These are phyloP conservation scores for Peronosclerospora sorghi DNA, from an alignment of 352 stramenopile species.

Conservation along the genomic window DNA sequence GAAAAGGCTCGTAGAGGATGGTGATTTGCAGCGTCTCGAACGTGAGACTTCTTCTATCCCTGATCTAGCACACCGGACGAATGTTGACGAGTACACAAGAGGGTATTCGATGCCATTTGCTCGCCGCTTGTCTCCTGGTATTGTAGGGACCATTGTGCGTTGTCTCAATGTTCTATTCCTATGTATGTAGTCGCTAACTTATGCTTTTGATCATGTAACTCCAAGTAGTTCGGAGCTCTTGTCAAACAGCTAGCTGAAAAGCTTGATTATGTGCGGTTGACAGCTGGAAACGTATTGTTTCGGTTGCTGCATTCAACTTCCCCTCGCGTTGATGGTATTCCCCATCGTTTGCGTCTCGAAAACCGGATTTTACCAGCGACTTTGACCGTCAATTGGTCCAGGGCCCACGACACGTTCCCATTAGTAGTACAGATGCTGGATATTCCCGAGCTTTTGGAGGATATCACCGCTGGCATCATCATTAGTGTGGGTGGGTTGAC, in stretches of 20 bases:
- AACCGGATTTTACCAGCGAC: conserved; percentile 42
- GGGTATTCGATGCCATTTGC: conserved; percentile 17
- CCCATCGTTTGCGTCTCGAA: conserved; percentile 63
- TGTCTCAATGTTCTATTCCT: background rate
- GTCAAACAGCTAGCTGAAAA: conserved; percentile 96
- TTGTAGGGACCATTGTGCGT: conserved; percentile 31
- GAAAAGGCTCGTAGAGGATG: conserved; percentile 10
- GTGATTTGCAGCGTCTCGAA: background rate
- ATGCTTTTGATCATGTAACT: conserved; percentile 2
- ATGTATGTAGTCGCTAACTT: conserved; percentile 7
- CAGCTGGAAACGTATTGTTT: conserved; percentile 83
- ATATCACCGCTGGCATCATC: conserved; percentile 83
- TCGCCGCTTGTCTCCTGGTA: conserved; percentile 26
- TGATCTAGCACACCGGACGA: conserved; percentile 11
- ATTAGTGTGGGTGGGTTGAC: conserved; percentile 93
- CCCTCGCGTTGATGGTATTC: conserved; percentile 64
- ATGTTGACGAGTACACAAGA: conserved; percentile 4
- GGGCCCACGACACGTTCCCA: conserved; percentile 85
- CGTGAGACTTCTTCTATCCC: conserved; percentile 15
- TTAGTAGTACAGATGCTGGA: conserved; percentile 79
- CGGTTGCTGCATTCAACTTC: conserved; percentile 64
- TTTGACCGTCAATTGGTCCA: conserved; percentile 63
- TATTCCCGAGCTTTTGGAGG: conserved; percentile 79
- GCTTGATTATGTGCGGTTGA: conserved; percentile 87
- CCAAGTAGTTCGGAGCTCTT: conserved; percentile 55